Evolutionary conservation across 2,329 filamentous ascomycete species (phyloP).

Genomic region (Beauveria asiatica): DNA sequence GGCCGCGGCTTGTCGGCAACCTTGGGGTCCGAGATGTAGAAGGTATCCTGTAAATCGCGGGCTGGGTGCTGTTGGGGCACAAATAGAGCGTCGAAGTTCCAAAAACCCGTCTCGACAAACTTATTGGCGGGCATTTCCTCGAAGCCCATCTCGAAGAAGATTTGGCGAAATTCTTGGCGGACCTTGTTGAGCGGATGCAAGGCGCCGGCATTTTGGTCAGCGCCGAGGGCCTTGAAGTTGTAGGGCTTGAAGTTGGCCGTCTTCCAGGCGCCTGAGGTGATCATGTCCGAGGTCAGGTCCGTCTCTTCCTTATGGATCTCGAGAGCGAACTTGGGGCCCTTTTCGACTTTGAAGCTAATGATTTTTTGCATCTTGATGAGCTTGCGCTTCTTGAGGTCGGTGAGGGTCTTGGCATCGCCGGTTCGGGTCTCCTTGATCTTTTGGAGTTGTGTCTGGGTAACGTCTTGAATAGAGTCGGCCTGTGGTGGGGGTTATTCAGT

Average conservation of each 20-base stretch:
- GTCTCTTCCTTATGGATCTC: slow-evolving; percentile 91
- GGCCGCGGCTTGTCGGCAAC: slow-evolving; percentile 60
- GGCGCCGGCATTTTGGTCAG: slow-evolving; percentile 52
- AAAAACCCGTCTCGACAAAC: slow-evolving; percentile 95
- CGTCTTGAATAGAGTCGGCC: slow-evolving; percentile 70
- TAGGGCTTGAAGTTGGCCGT: slow-evolving; percentile 78
- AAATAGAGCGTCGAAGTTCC: slow-evolving; percentile 94
- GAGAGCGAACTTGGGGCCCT: slow-evolving; percentile 80
- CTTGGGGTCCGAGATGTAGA: slow-evolving; percentile 90
- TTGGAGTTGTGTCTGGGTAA: slow-evolving; percentile 66
- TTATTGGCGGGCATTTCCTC: slow-evolving; percentile 94
- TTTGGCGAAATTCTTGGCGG: slow-evolving; percentile 87
- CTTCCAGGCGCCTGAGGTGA: slow-evolving; percentile 83
- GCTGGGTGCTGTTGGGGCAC: slow-evolving; percentile 97
- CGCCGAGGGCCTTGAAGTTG: slow-evolving; percentile 65
- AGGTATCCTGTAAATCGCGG: slow-evolving; percentile 94
- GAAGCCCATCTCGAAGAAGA: slow-evolving; percentile 99
- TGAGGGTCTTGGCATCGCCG: slow-evolving; percentile 66
- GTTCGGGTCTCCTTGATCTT: slow-evolving; percentile 62
- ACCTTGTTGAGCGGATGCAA: slow-evolving; percentile 82
- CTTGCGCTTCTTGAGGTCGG: slow-evolving; percentile 87
- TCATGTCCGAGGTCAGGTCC: slow-evolving; percentile 89
- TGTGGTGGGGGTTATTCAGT: slow-evolving; percentile 17
- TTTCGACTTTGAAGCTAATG: slow-evolving; percentile 73
- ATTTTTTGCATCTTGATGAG: slow-evolving; percentile 76